These are phyloP conservation scores for Neckera pumila DNA, from an alignment of 225 moss, liverwort and hornwort species.

Conservation along the genomic window DNA sequence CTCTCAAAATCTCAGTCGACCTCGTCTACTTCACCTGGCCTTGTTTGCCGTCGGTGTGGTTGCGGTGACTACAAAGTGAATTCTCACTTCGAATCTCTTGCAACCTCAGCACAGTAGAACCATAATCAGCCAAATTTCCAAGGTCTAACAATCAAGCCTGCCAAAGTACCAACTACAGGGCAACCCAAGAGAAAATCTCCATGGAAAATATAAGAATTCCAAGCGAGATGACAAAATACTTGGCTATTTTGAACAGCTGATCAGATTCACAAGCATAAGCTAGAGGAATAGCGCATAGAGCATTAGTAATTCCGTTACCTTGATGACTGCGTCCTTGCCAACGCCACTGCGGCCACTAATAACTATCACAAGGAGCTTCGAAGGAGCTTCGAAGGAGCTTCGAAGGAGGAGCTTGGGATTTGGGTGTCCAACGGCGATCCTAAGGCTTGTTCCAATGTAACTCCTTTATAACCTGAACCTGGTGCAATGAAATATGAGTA, in stretches of 20 bases:
- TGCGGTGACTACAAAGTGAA: constrained; percentile 90
- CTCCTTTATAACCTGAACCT: constrained; percentile 59
- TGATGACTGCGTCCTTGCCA: constrained; percentile 95
- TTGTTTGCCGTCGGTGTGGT: no score
- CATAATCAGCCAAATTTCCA: neutral
- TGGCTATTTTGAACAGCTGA: neutral
- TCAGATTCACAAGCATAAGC: neutral
- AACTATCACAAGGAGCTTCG: constrained; percentile 84
- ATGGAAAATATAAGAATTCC: neutral
- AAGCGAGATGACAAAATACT: neutral
- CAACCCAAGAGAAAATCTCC: neutral
- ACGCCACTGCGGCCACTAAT: constrained; percentile 97
- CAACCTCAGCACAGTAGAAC: constrained; percentile 28
- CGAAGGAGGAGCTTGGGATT: constrained; percentile 49
- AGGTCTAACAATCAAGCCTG: neutral
- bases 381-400: constrained; percentile 73
- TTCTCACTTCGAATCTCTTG: constrained; percentile 68
- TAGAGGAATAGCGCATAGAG: neutral
- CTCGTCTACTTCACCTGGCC: no score
- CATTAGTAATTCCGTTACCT: constrained; percentile 6
- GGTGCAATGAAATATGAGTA: neutral
- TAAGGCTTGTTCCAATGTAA: constrained; percentile 82
- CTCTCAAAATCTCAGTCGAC: no score
- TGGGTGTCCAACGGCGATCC: constrained; percentile 73
- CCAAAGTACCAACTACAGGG: neutral